Evolutionary conservation across 108 stramenopile species (phyloP), one percentile per base, ranked within the genome.

Genomic region (Mediolabrus comicus): DNA sequence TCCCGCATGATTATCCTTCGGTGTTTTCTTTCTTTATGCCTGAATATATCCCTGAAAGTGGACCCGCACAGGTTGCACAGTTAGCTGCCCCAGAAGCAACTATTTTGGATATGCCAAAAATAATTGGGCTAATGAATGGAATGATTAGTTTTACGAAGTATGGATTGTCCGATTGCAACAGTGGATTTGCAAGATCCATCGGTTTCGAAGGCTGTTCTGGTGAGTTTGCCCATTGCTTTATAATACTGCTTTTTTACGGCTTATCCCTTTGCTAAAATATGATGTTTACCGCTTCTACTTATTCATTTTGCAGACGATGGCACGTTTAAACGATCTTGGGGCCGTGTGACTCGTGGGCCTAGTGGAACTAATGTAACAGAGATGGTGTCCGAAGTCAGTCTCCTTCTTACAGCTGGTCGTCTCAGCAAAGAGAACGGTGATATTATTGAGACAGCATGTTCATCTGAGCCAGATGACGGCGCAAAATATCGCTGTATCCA

Each of bases 21-120:
- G 80, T 84, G 12, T 84, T 84, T 55, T 80, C 78, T 10, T 84
- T 81, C 61, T 84, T 84, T 67, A 56, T 84, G 24, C 80, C 83
- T 1, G 76, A 84, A 54, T 78, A 81, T 49, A 14, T 71, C 27
- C 80, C 83, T 27, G 74, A 81, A 16, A 17, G 52, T 39, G 80
- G 75, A n/a, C 70, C 62, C 16, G 56, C 59, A 9, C 34, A 36
- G 2, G 5, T 31, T 10, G 69, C 72, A 33, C 64, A 36, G 13
- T 59, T 85, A 14, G 49, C 69, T 9, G 54, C 80, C 1, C 87
- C 87, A n/a, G 82, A 87, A 57, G 33, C 70, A 39, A 51, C 73
- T 75, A 25, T 85, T 13, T 10, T 85, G 12, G 69, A 70, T 34
- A 76, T 70, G 71, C 84, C 87, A 6, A 72, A 51, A 13, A 53